Conservation (phyloP, 306 rosid species). For the Sesbania bispinosa region DNA sequence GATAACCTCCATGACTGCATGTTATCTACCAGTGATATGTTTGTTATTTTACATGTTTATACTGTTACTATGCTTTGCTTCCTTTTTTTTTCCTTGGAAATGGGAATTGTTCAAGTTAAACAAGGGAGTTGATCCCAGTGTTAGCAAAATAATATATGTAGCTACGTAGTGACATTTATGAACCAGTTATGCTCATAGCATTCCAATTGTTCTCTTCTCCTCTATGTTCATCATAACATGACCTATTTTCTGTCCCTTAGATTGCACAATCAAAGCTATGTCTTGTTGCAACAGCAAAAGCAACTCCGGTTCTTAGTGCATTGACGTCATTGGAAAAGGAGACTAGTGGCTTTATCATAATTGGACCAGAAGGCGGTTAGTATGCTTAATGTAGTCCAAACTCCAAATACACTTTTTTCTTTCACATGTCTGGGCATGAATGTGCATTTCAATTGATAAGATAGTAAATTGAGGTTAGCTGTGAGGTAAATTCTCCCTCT, state of each 20-base stretch:
- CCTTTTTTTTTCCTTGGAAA: not conserved
- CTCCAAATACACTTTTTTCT: not conserved
- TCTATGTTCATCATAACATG: too few species aligned
- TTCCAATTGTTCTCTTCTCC: too few species aligned
- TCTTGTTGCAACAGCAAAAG: slow-evolving; percentile 78
- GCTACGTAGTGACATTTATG: not conserved
- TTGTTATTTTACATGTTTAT: slow-evolving; percentile 2
- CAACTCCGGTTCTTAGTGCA: slow-evolving; percentile 59
- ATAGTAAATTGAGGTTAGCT: slow-evolving; percentile 8
- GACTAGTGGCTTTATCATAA: slow-evolving; percentile 59
- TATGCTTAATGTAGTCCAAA: not conserved
- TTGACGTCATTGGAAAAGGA: slow-evolving; percentile 44
- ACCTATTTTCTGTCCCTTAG: slow-evolving; percentile 42
- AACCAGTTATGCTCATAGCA: not conserved
- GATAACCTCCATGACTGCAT: slow-evolving; percentile 14
- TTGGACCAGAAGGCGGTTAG: slow-evolving; percentile 97
- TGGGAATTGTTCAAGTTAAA: slow-evolving; percentile 1
- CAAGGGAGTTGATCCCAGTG: slow-evolving; percentile 2
- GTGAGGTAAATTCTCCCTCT: not conserved
- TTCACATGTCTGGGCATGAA: slow-evolving; percentile 1
- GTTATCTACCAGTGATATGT: slow-evolving; percentile 8
- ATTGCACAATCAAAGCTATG: slow-evolving; percentile 63
- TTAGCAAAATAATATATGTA: not conserved
- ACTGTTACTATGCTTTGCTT: not conserved
- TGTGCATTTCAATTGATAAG: not conserved